phyloP scores from a whole-genome alignment of 2,329 filamentous ascomycete species.

The Diaporthe citri region DNA sequence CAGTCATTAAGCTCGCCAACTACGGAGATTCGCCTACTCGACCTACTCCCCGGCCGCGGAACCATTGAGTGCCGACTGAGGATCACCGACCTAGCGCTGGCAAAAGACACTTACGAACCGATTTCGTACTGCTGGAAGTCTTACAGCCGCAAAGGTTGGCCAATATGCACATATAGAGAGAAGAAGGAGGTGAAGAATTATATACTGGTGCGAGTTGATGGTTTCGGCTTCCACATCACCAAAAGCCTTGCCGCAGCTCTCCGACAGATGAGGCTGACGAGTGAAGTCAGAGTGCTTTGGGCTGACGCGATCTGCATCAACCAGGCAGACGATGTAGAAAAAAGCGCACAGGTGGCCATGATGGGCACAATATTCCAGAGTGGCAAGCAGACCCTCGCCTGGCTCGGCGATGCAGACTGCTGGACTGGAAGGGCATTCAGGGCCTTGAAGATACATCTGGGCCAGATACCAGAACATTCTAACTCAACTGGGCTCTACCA shows the following conservation, averaged over 20 bases:
- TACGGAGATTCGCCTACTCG: not conserved
- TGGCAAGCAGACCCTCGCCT: not conserved
- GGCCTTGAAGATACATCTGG: not conserved
- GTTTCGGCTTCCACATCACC: not conserved
- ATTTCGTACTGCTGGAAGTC: slow-evolving; percentile 1
- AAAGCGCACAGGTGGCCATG: not conserved
- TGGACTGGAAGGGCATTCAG: not conserved
- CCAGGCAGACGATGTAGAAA: not conserved
- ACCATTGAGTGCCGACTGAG: not conserved
- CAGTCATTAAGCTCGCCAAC: not conserved
- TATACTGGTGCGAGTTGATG: not conserved
- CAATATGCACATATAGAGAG: not conserved
- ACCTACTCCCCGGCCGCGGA: not conserved
- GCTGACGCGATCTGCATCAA: slow-evolving; percentile 24
- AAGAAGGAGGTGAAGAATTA: not conserved
- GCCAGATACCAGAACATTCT: no score
- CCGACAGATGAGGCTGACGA: not conserved
- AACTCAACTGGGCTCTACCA: no score
- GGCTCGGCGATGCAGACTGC: not conserved
- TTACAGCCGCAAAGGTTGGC: not conserved
- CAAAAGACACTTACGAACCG: not conserved
- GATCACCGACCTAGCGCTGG: not conserved
- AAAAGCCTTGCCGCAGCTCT: not conserved
- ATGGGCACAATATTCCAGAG: not conserved
- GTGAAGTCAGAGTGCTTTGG: not conserved